Percentiles rank a stretch among this genome's conserved stretches.
These are phyloP conservation scores for Fusarium sp. DNA, from an alignment of 2,329 filamentous ascomycete species.

Conservation along the genomic window DNA sequence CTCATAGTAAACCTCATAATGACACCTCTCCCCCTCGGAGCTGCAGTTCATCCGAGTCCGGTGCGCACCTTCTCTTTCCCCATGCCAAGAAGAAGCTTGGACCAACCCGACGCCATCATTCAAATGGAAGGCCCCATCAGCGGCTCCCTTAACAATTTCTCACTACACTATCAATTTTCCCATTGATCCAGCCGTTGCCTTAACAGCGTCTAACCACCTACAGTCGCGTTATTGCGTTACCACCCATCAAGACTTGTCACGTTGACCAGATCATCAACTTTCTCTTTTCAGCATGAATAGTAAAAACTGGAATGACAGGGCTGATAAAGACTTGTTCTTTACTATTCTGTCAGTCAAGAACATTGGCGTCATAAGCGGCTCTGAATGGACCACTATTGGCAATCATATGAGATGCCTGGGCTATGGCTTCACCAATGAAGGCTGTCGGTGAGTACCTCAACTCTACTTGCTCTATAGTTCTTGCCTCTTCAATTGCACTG, in stretches of 20 bases:
- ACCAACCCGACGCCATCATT: conserved; percentile 38
- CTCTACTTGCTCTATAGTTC: conserved; percentile 13
- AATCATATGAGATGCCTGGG: conserved; percentile 70
- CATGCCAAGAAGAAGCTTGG: conserved; percentile 45
- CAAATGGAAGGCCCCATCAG: conserved; percentile 5
- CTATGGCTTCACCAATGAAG: conserved; percentile 74
- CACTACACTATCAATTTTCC: conserved; percentile 62
- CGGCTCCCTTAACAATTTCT: conserved; percentile 51
- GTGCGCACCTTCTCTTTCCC: conserved; percentile 8
- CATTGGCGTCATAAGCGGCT: conserved; percentile 72
- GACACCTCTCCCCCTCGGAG: conserved; percentile 17
- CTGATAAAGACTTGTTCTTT: conserved; percentile 74
- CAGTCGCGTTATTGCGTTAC: conserved; percentile 35
- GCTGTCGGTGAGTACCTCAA: conserved; percentile 67
- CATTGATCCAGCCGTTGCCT: conserved; percentile 52
- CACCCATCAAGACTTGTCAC: conserved; percentile 34
- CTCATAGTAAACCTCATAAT: no score
- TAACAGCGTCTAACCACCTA: conserved; percentile 53
- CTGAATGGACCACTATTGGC: conserved; percentile 73
- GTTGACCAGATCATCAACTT: conserved; percentile 9
- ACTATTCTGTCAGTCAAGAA: conserved; percentile 73
- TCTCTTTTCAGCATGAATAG: conserved; percentile 58
- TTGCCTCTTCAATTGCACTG: conserved; percentile 1
- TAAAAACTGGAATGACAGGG: conserved; percentile 73
- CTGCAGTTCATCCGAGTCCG: conserved; percentile 29